phyloP scores from a whole-genome alignment of 768 basidiomycete genomes.

The Boletus pseudopeckii region DNA sequence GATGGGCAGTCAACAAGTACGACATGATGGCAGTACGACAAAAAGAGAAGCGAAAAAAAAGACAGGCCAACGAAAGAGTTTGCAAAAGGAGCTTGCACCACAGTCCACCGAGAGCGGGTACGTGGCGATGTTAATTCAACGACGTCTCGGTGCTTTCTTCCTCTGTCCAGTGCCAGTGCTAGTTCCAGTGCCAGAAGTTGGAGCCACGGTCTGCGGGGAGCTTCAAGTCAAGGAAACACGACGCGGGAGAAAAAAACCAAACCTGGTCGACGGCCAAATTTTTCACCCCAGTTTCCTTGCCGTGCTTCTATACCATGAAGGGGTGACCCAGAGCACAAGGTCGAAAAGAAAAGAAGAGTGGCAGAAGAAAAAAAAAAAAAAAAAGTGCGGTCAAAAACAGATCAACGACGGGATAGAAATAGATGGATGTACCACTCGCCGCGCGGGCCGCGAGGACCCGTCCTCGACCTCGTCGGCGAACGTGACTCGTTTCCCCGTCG shows the following conservation, averaged over 20 bases:
- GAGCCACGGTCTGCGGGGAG: slow-evolving; percentile 1
- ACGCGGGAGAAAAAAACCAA: background rate
- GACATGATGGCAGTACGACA: background rate
- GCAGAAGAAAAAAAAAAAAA: background rate
- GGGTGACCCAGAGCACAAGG: background rate
- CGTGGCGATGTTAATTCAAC: slow-evolving; percentile 7
- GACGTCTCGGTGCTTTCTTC: slow-evolving; percentile 26
- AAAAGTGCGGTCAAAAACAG: background rate
- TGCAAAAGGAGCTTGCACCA: background rate
- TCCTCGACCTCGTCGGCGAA: slow-evolving; percentile 22
- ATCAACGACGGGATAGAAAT: background rate
- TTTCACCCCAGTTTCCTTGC: slow-evolving; percentile 16
- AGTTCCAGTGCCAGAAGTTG: slow-evolving; percentile 1
- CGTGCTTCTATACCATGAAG: slow-evolving; percentile 19
- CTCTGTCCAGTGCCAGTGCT: slow-evolving; percentile 4
- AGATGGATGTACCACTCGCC: slow-evolving; percentile 23
- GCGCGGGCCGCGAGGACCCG: slow-evolving; percentile 24
- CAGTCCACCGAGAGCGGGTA: background rate
- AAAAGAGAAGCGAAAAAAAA: background rate
- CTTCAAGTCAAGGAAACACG: slow-evolving; percentile 1
- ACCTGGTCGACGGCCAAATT: slow-evolving; percentile 22
- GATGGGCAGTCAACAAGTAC: background rate
- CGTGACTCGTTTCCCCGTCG: slow-evolving; percentile 24
- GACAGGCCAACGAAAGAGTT: background rate
- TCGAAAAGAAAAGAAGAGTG: background rate